phyloP scores from a whole-genome alignment of 495 filamentous ascomycete species.

The Trichoderma erinaceum region DNA sequence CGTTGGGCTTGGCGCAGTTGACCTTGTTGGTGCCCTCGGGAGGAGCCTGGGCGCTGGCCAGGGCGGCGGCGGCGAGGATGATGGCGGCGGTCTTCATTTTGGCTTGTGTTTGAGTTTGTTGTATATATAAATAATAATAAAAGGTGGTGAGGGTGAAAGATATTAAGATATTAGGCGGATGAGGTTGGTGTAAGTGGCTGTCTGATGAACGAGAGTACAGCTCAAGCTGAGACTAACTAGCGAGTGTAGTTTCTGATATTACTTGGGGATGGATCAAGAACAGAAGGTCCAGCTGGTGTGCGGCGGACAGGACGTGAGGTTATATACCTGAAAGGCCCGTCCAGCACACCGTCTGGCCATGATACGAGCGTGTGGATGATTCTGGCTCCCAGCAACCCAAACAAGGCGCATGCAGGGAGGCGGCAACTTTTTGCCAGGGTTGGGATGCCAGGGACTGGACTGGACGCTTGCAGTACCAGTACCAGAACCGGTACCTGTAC shows the following conservation, averaged over 20 bases:
- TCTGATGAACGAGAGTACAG: conserved; percentile 11
- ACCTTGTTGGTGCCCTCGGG: conserved; percentile 18
- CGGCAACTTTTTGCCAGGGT: background rate
- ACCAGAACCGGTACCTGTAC: background rate
- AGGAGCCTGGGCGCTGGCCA: conserved; percentile 24
- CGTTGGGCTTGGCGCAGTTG: conserved; percentile 24
- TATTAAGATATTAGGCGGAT: conserved; percentile 13
- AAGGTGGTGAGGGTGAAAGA: conserved; percentile 11
- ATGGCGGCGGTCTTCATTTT: conserved; percentile 29
- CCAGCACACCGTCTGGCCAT: background rate
- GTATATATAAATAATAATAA: background rate
- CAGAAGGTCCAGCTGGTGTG: background rate
- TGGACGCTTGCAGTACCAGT: background rate
- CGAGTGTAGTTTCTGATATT: background rate
- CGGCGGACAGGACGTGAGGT: background rate
- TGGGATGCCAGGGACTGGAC: background rate
- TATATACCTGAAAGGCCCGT: conserved; percentile 4
- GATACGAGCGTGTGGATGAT: background rate
- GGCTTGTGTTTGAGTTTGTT: conserved; percentile 7
- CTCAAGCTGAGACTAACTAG: conserved; percentile 2
- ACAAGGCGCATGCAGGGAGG: conserved; percentile 5
- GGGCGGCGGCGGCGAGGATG: conserved; percentile 25
- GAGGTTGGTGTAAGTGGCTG: background rate
- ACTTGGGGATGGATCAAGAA: background rate
- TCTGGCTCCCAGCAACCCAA: background rate